These are phyloP conservation scores for Graphilbum sp. DNA, from an alignment of 2,329 filamentous ascomycete genomes.

Conservation along the genomic window DNA sequence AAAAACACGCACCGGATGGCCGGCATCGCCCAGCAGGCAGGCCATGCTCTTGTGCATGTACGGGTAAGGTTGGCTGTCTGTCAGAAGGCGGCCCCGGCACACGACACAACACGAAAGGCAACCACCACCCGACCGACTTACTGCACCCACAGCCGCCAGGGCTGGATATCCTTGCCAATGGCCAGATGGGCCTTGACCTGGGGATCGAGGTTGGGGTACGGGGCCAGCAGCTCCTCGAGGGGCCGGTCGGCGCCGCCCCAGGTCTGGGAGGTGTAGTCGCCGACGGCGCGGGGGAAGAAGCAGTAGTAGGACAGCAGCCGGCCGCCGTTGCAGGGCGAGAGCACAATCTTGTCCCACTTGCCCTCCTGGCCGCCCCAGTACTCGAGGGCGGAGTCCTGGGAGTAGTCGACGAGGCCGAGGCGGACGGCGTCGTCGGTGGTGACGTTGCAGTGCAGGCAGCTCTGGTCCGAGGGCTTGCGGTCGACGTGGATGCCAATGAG, in stretches of 20 bases:
- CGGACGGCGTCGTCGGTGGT: slow-evolving; percentile 40
- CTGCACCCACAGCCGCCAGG: slow-evolving; percentile 39
- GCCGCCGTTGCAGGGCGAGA: slow-evolving; percentile 52
- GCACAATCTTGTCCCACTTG: slow-evolving; percentile 45
- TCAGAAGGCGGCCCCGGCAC: background rate
- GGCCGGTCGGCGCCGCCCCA: slow-evolving; percentile 19
- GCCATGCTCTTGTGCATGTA: slow-evolving; percentile 29
- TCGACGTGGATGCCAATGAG: slow-evolving; percentile 45
- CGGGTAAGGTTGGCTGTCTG: slow-evolving; percentile 31
- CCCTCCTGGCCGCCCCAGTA: slow-evolving; percentile 53
- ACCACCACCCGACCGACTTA: too few relatives aligned
- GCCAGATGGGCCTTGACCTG: slow-evolving; percentile 39
- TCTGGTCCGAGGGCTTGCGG: slow-evolving; percentile 40
- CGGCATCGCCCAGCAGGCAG: slow-evolving; percentile 49
- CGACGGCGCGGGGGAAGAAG: slow-evolving; percentile 45
- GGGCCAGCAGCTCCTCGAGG: slow-evolving; percentile 41
- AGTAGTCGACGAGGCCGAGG: slow-evolving; percentile 47
- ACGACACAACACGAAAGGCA: too few relatives aligned
- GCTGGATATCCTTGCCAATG: slow-evolving; percentile 45
- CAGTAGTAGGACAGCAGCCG: slow-evolving; percentile 42
- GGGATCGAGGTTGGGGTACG: slow-evolving; percentile 42
- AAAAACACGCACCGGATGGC: slow-evolving; percentile 36
- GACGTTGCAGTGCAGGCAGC: slow-evolving; percentile 50
- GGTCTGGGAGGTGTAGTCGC: slow-evolving; percentile 42
- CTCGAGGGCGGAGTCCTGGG: slow-evolving; percentile 41